Evolutionary conservation across 2,329 filamentous ascomycete species (phyloP), one percentile per base, ranked within the genome.

Genomic region (Mycosphaerella sp.): DNA sequence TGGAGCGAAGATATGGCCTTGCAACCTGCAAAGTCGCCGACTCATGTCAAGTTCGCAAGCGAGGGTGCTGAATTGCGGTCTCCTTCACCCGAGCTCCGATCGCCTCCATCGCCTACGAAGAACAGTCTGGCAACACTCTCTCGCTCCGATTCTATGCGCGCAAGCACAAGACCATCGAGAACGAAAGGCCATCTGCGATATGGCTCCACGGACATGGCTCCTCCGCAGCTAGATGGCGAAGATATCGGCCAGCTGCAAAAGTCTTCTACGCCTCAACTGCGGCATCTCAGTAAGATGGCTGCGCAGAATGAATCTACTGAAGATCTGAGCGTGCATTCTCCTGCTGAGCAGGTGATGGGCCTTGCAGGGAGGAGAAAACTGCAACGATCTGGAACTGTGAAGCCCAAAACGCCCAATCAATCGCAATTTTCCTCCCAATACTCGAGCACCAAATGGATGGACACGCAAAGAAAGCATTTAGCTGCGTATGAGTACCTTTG

Each of bases 401-500:
- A 72, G 73, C 48, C 74, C 72, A 50, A 81, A 80, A 58, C 82
- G 79, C 61, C 74, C 74, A 14, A 58, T 38, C 57, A 66, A 46
- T 64, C 62, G 8, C 48, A 60, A 40, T 70, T 70, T 53, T 62
- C 62, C 26, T 70, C 64, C 21, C 67, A 64, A 57, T 70, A 61
- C 50, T 61, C 63, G 93, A 90, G 85, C 83, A 88, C 59, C 84
- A 95, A 92, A 69, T 98, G 93, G 93, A 98, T 98, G 92, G 93
- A 98, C 70, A 93, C 95, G 69, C 92, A 98, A 69, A 83, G 93
- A 26, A 92, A 97, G 69, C 97, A 96, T 66, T 74, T 98, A 50
- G 89, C 95, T 71, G 93, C 93, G 6, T 98, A 98, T 68, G 93
- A 98, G 70, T 98, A 98, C 69, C 85, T 98, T 38, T 98, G 93